phyloP scores from a whole-genome alignment of 805 yeast genomes.

The Ogataea chonburiensis region DNA sequence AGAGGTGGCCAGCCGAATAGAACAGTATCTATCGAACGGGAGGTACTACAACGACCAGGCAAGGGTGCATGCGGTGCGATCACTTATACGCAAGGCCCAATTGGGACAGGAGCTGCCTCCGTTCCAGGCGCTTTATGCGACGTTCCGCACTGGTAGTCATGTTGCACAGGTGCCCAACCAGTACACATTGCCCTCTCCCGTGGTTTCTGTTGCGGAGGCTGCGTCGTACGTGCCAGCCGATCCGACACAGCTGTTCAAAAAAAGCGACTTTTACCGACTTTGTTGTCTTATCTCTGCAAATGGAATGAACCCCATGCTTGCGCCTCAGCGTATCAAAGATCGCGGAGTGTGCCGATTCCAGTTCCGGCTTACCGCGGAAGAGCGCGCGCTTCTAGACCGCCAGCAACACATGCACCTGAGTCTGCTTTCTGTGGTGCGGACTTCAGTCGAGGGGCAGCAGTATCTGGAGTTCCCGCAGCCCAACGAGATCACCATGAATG shows the following conservation, averaged over 20 bases:
- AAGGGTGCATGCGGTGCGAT: constrained; percentile 44
- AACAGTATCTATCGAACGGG: constrained; percentile 44
- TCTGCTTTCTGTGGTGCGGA: constrained; percentile 52
- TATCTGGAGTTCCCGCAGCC: constrained; percentile 68
- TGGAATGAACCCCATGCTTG: constrained; percentile 43
- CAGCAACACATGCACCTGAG: constrained; percentile 40
- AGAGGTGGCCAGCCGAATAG: constrained; percentile 55
- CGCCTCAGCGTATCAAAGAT: constrained; percentile 39
- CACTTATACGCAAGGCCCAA: constrained; percentile 41
- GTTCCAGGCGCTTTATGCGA: constrained; percentile 32
- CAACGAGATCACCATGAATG: constrained; percentile 65
- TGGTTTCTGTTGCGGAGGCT: constrained; percentile 1
- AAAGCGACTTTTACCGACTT: constrained; percentile 55
- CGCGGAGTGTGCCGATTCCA: constrained; percentile 44
- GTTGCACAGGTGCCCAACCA: constrained; percentile 27
- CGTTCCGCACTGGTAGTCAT: constrained; percentile 20
- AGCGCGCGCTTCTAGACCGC: constrained; percentile 36
- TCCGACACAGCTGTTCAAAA: constrained; percentile 42
- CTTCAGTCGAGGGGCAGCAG: constrained; percentile 21
- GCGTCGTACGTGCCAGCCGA: constrained; percentile 34
- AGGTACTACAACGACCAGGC: constrained; percentile 37
- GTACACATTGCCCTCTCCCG: constrained; percentile 11
- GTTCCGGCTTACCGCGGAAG: constrained; percentile 46
- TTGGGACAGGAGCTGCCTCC: constrained; percentile 37
- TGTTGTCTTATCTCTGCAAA: constrained; percentile 43